These are phyloP conservation scores for Solanum verrucosum DNA, from an alignment of 257 asterid genomes.

Conservation along the genomic window DNA sequence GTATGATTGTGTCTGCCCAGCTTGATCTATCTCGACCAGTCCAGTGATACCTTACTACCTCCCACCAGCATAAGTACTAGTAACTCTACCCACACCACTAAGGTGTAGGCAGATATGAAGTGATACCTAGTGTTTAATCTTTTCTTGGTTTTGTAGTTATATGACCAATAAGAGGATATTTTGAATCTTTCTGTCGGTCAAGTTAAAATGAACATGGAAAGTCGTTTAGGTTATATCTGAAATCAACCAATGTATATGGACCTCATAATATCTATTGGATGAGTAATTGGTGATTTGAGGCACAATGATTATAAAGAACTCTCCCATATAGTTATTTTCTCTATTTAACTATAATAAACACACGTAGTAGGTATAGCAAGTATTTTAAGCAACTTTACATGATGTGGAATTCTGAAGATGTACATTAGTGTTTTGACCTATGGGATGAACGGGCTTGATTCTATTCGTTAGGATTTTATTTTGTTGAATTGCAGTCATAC, in stretches of 20 bases:
- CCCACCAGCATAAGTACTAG: background rate
- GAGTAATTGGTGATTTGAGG: background rate
- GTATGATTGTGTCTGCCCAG: background rate
- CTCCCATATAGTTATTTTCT: background rate
- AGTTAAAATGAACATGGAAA: background rate
- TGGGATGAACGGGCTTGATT: background rate
- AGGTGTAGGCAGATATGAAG: background rate
- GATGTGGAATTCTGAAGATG: background rate
- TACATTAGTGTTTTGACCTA: background rate
- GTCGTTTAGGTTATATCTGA: background rate
- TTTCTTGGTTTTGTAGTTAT: background rate
- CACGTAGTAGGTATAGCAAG: background rate
- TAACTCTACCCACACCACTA: background rate
- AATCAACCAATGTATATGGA: background rate
- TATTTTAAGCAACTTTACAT: background rate
- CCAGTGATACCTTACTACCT: background rate
- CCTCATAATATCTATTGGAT: background rate
- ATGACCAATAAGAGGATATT: background rate
- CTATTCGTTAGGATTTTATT: background rate
- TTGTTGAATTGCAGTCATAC: background rate
- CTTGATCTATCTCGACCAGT: background rate
- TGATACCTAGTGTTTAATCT: background rate
- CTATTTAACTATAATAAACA: background rate
- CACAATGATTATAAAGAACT: background rate
- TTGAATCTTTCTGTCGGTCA: background rate